Evolutionary conservation across 108 stramenopile species (phyloP).

Genomic region (Cyclotella distinguenda): DNA sequence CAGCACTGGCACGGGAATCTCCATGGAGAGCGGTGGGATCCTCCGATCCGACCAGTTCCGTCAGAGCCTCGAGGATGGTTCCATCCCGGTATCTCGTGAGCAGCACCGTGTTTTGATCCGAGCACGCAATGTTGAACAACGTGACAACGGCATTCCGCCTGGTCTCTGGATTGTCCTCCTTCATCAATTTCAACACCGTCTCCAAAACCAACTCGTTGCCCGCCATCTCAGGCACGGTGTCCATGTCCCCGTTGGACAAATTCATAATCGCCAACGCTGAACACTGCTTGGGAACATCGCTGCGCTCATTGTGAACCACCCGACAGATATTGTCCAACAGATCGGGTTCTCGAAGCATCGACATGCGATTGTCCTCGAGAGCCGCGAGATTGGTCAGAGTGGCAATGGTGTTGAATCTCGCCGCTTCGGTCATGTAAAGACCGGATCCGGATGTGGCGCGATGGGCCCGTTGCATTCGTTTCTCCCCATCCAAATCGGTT

Average conservation of each 20-base stretch:
- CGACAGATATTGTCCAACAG: constrained; percentile 52
- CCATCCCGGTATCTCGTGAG: constrained; percentile 48
- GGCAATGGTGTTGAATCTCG: constrained; percentile 54
- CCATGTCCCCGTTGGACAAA: constrained; percentile 52
- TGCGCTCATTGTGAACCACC: constrained; percentile 49
- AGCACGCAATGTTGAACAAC: constrained; percentile 56
- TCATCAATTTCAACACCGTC: constrained; percentile 48
- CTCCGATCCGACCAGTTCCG: constrained; percentile 43
- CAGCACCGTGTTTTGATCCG: constrained; percentile 52
- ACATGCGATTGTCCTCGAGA: constrained; percentile 51
- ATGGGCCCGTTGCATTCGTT: constrained; percentile 22
- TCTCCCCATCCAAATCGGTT: constrained; percentile 3
- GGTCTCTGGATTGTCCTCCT: constrained; percentile 52
- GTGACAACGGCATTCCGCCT: constrained; percentile 53
- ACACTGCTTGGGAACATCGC: constrained; percentile 58
- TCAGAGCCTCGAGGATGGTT: constrained; percentile 43
- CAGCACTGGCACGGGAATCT: constrained; percentile 55
- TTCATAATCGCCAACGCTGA: constrained; percentile 59
- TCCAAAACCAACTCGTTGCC: constrained; percentile 50
- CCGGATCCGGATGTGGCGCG: constrained; percentile 44
- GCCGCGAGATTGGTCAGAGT: constrained; percentile 56
- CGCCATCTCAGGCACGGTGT: constrained; percentile 60
- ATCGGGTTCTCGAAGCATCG: constrained; percentile 41
- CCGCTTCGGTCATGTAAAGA: constrained; percentile 58
- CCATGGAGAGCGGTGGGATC: constrained; percentile 38